phyloP scores from a whole-genome alignment of 1,284 basidiomycete genomes.

The Ceratobasidium sp. region DNA sequence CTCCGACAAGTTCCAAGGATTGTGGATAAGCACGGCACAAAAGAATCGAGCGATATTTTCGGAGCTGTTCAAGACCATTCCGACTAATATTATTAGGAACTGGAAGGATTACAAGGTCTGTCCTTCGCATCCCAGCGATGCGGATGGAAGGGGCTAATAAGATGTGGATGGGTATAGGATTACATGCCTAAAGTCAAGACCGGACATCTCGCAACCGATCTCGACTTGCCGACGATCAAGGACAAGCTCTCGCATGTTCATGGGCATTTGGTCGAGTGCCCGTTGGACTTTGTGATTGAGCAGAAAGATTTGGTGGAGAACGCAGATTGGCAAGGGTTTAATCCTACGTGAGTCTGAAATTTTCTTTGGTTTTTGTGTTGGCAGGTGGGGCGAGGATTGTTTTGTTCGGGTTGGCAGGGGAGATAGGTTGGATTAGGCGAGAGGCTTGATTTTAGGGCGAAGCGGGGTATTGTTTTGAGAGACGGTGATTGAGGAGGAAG shows the following conservation, averaged over 20 bases:
- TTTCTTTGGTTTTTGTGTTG: background rate
- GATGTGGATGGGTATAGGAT: conserved; percentile 59
- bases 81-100: conserved; percentile 80
- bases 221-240: conserved; percentile 78
- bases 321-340: conserved; percentile 77
- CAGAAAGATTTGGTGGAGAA: conserved; percentile 79
- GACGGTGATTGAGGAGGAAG: too few relatives aligned
- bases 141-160: background rate
- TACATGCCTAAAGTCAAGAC: conserved; percentile 82
- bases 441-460: too few relatives aligned
- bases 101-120: conserved; percentile 84
- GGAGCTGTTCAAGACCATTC: conserved; percentile 86
- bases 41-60: conserved; percentile 85
- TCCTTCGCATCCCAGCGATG: conserved; percentile 49
- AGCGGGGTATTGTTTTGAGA: too few relatives aligned
- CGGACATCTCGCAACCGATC: conserved; percentile 80
- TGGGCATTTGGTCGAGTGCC: conserved; percentile 81
- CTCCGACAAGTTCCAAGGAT: conserved; percentile 67
- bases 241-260: conserved; percentile 75
- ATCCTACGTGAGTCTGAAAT: conserved; percentile 61
- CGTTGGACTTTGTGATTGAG: conserved; percentile 86
- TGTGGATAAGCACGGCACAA: conserved; percentile 82
- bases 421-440: background rate
- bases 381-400: background rate
- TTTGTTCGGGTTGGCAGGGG: too few relatives aligned